These are phyloP conservation scores for Syzygium oleosum DNA, from an alignment of 345 rosid genomes.

Conservation along the genomic window DNA sequence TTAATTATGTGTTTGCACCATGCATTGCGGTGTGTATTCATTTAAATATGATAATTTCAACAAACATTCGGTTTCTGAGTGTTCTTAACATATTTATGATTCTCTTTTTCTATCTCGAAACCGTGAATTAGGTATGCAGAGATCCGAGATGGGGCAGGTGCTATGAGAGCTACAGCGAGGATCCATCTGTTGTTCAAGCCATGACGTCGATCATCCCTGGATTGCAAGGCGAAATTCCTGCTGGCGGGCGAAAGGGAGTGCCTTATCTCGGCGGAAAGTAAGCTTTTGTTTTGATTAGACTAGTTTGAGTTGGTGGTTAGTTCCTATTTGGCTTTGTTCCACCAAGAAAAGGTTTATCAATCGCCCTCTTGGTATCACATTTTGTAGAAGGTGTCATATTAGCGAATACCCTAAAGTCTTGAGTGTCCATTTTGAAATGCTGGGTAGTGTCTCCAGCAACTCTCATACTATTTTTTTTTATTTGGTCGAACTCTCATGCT, in stretches of 20 bases:
- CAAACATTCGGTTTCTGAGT: neutral
- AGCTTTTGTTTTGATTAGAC: neutral
- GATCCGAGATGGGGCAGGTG: conserved; percentile 74
- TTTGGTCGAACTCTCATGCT: neutral
- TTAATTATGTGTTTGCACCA: conserved; percentile 75
- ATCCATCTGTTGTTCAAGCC: conserved; percentile 35
- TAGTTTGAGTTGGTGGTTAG: neutral
- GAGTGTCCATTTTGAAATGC: neutral
- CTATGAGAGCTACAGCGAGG: conserved; percentile 77
- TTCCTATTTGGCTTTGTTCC: neutral
- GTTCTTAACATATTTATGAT: neutral
- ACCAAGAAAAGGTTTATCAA: neutral
- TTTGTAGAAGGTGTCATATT: neutral
- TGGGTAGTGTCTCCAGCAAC: neutral
- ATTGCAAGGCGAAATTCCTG: conserved; percentile 57
- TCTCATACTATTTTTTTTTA: neutral
- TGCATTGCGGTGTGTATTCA: conserved; percentile 54
- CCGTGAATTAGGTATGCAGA: conserved; percentile 43
- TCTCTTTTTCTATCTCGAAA: neutral
- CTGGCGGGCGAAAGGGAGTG: conserved; percentile 22
- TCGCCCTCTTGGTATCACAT: neutral
- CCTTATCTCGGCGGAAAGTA: conserved; percentile 63
- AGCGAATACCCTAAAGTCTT: neutral
- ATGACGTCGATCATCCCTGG: conserved; percentile 63
- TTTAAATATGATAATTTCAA: neutral